Evolutionary conservation across 116 monocot species (phyloP), one percentile per base, ranked within the genome.

Genomic region (Papilionanthe hybrid): DNA sequence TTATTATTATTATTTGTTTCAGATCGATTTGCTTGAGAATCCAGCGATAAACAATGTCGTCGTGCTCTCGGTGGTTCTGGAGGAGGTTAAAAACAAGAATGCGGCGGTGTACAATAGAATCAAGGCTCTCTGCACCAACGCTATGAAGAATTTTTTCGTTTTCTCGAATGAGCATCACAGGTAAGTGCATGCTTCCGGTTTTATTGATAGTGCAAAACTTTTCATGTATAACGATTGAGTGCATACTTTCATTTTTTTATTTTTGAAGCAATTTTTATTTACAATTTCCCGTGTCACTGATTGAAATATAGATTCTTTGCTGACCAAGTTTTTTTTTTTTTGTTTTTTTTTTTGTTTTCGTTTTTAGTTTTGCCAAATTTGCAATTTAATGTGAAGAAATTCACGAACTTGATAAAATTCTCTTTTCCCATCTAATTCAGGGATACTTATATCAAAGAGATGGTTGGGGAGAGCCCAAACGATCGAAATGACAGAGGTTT

Each of bases 21-120:
- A 98, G 98, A 93, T 98, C 63, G 98, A 94, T 83, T 90, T 98
- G 84, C 82, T 98, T 75, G 98, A 98, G 87, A 98, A 98, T 76
- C 86, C 91, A 29, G 91, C 89, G 45, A 89, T 98, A 37, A 88
- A 89, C 9, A 84, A 98, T 56, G 94, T 98, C 17, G 90, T 91
- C 48, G 80, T 98, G 78, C 91, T 98, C 1, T 92, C 86, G 75
- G 87, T 93, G 19, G 93, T 94, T 67, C 78, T 93, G 72, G 92
- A 98, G 53, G 98, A 98, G 83, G 94, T 94, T n/a, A 91, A 84
- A 80, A 92, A 94, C 85, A 98, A 91, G 82, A 94, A 98, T 65
- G 77, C 91, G 2, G 57, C 93, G 0, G 91, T 91, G 30, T 94
- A 85, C 43, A 94, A 94, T 53, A 86, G 95, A 72, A 53, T 99